Base-by-base conservation (phyloP, 352 stramenopile species). In the Pythium graminicola region DNA sequence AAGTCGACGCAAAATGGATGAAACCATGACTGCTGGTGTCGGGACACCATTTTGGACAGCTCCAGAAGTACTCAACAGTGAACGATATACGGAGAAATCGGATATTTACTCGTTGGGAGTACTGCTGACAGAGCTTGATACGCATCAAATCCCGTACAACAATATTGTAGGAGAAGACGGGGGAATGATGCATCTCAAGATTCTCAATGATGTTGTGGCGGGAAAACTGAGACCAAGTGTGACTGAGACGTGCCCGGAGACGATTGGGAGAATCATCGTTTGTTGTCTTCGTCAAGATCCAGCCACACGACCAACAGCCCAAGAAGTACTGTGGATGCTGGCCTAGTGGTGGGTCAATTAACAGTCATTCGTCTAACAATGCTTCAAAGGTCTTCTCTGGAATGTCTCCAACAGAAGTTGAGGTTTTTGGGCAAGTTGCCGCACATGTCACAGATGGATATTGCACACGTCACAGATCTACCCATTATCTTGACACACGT, bases 71-170 rank as follows among this genome's bases (percentile, higher is more conserved):
- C 56, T 81, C 0, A 36, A 63, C 4, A 65, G 67, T 14, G 51
- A 64, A 29, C 59, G 65, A 43, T 81, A 81, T 60, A 56, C 60
- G 1, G 62, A 73, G 26, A 59, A 46, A 6, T 59, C 60, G 1
- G 66, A 74, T 29, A 54, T 74, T 13, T 74, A 70, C 32, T 65
- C 63, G 26, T 70, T 74, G 24, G 66, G 66, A n/a, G 60, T 74
- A 2, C 38, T 74, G 11, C 51, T 74, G 0, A 51, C 53, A 4
- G 66, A 74, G 35, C 22, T 74, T 1, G 60, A 72, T 28, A 70
- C 66, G 16, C 39, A 56, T 20, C 22, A 62, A 16, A 39, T 68
- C 6, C 67, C 67, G 8, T 75, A 67, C 33, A 22, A 60, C 13
- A 36, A 63, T 23, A 55, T 46, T 2, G 16, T 57, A 8, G 41